Base-by-base conservation (phyloP, 225 moss, liverwort and hornwort species). In the Lunularia cruciata region DNA sequence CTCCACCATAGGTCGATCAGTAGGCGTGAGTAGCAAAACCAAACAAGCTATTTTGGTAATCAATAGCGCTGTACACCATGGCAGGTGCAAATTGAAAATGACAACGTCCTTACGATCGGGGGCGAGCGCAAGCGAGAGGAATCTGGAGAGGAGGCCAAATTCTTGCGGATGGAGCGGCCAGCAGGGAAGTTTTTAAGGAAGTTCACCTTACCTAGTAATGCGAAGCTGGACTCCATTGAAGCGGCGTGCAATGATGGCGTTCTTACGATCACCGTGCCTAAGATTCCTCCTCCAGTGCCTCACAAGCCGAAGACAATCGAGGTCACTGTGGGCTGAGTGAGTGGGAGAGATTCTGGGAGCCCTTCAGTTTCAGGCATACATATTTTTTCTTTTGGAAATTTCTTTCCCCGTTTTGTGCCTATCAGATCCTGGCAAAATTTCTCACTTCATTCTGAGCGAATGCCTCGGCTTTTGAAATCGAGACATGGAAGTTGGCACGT, bases 291-390 rank as follows among this genome's bases (percentile, higher is more conserved):
- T 9, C 56, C 56, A 1, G 56, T 28, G 5, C 56, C 56, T n/a
- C 56, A 56, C 56, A 56, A 56, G 30, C 56, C 56, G 30, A 56
- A 56, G 56, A 56, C 56, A 5, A 56, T 56, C 6, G 30, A 56
- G 14, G 56, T 56, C 25, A 56, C 14, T 1, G 30, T 56, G 15
- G 56, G 56, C 14, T 56, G 30, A 56, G 4, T 12, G 30, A 56
- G 56, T n/a, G n/a, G n/a, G n/a, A n/a, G n/a, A n/a, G n/a, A n/a
- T n/a, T n/a, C n/a, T n/a, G n/a, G n/a, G n/a, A n/a, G n/a, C n/a
- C n/a, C n/a, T n/a, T n/a, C n/a, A n/a, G n/a, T n/a, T n/a, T n/a
- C n/a, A n/a, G n/a, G n/a, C n/a, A n/a, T n/a, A n/a, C n/a, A n/a
- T n/a, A n/a, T n/a, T n/a, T n/a, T n/a, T n/a, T n/a, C n/a, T n/a